Base-by-base conservation (phyloP, 1,284 basidiomycete genomes). In the Chalciporus piperatoides region DNA sequence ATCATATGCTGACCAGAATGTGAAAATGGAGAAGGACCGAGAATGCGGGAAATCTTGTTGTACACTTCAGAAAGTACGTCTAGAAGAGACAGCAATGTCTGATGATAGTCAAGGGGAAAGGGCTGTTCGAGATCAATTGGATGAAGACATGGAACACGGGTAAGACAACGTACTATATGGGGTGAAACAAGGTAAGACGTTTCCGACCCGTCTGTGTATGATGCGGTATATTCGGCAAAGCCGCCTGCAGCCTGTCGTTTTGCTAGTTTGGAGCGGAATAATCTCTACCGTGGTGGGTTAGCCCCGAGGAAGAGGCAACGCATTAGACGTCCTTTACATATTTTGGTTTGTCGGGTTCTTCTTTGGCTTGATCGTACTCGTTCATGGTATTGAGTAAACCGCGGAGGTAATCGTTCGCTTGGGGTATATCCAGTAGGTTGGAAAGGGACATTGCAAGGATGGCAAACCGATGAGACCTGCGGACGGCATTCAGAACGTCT, bases 51-150 rank as follows among this genome's bases (percentile, higher is more conserved):
- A 40, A 93, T 84, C 67, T 90, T 91, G 67, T 87, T 84, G 73
- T 93, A 93, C 21, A 90, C 81, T 64, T 92, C 89, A 11, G 88
- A 88, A 35, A 93, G 78, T 39, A 93, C 85, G 61, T 93, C 91
- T 48, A 92, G 82, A 27, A 92, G 79, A 30, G 91, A 90, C 43
- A 91, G 79, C 25, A 92, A 78, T 6, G 87, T 89, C 69, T 93
- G 86, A 57, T 90, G 85, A 61, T 93, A 93, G 68, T 93, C 91
- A 45, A 93, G 68, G 3, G 84, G 72, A 68, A 93, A 93, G 14
- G 90, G 87, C 90, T 92, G 55, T 46, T 43, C n/a, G 28, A 45
- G 11, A 38, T 58, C 39, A 38, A 45, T 41, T 44, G 28, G 23
- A 33, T 17, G 32, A 25, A 24, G 21, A 17, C 27, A 23, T 28